Evolutionary conservation across 2,329 filamentous ascomycete genomes (phyloP), one percentile per base, ranked within the genome.

Genomic region (Elsinoe batatas): DNA sequence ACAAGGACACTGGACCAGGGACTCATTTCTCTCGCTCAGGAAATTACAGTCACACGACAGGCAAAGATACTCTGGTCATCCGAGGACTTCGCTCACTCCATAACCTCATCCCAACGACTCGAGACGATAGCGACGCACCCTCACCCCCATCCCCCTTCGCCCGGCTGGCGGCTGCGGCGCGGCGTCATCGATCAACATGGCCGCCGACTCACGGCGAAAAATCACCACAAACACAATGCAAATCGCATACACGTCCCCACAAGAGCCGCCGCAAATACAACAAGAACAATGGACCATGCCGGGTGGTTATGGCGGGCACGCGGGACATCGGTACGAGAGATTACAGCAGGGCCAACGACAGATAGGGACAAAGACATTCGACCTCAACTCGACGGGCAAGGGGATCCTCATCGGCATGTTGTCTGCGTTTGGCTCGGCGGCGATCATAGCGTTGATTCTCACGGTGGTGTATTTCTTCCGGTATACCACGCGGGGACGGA

Each of bases 371-470:
- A 36, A 22, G 4, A 5, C 46, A 11, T 46, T 57, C 22, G 54
- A 51, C n/a, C 35, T 60, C n/a, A 56, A 57, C 33, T 81, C 79
- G 36, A 82, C 81, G 54, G 82, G 81, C 58, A 83, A 82, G 68
- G 91, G 91, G 69, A 88, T 97, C 65, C 79, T 97, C 71, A 97
- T 98, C 69, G 93, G 91, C 63, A 83, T 98, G 67, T 79, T 96
- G 59, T 95, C 91, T 37, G 94, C 91, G 12, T 91, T 97, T 71
- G 91, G 90, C 59, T 95, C 91, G 37, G 91, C 91, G 43, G 81
- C 88, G 32, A 76, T 96, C 57, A 89, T 95, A 60, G 85, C 88
- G 57, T 70, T 94, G 60, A 77, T 94, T 57, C 83, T 91, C 64
- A 77, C 86, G 54, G 74, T 93, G 67, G 83, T 97, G 68, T 96